Base-by-base conservation (phyloP, 192 early-diverging fungal genomes). In the Coemansia sp. region DNA sequence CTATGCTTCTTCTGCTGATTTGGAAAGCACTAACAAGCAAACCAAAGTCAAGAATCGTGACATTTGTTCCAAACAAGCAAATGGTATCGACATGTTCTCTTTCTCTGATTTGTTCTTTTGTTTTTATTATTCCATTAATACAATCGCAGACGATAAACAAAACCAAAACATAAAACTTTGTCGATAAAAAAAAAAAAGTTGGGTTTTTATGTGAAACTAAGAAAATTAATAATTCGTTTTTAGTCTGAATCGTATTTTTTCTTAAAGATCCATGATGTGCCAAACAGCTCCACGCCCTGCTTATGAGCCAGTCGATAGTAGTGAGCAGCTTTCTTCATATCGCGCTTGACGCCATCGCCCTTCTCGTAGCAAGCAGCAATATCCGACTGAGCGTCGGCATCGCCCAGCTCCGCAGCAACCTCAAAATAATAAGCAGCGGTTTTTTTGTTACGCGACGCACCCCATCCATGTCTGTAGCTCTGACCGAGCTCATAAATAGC, bases 231-330 rank as follows among this genome's bases (percentile, higher is more conserved):
- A 38, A 7, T 7, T 38, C 5, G 36, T 30, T 17, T 29, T 38
- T 63, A 74, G 63, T 74, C 72, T 14, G 74, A 82, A 22, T 91
- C 89, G 69, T 91, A 93, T 76, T 93, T 93, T 31, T 85, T 83
- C 68, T 93, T 93, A 57, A 83, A 90, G 32, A 93, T 93, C 91
- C 91, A 93, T 48, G 90, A 91, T 63, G 90, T 93, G 28, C 91
- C 90, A 76, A 93, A 84, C 30, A 91, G 82, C 50, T 87, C 81
- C 20, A 85, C 74, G 14, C 91, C 91, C 68, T 93, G 89, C 16
- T 84, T 84, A 51, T 86, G 86, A 0, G 91, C 91, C 68, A 88
- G 78, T 12, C 91, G 88, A 70, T 89, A 93, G 70, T 91, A 93
- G 52, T 87, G 88, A 0, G 91, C 91, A 22, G 91, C 89, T 34